Base-by-base conservation (phyloP, 352 stramenopile species). In the Globisporangium spiculum region DNA sequence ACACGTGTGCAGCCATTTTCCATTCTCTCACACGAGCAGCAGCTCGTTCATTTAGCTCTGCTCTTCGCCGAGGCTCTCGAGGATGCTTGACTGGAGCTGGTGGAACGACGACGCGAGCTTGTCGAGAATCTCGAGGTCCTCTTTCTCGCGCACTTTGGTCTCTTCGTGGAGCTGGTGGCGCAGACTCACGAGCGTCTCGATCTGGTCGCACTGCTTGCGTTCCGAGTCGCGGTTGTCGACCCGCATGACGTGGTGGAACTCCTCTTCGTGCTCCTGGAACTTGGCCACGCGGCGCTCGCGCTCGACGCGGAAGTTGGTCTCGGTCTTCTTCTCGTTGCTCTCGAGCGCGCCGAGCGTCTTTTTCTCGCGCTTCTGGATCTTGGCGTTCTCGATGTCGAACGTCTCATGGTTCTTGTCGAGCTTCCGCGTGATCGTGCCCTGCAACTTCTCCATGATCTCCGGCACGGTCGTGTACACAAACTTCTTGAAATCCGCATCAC, bases 321-420 rank as follows among this genome's bases (percentile, higher is more conserved):
- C 74, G 0, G 86, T 92, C 41, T 80, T 77, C 52, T 68, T 74
- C 62, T 96, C 84, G 60, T 91, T 91, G 36, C 55, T 74, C 54
- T 89, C 80, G 60, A 97, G 80, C 34, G 79, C 70, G 20, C 75
- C 57, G n/a, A 86, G 68, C 16, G 92, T 94, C 75, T 98, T 97
- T 72, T 88, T 84, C 70, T 97, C 91, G 44, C 91, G 86, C 74
- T 97, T 97, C 48, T 86, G 76, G 27, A 96, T 93, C 75, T 97
- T 98, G 63, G 91, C 86, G 72, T 97, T 97, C 63, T 98, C 91
- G 58, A 97, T 97, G 72, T 97, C 90, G 69, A 97, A 97, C 9
- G 85, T 95, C 75, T 98, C 92, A 74, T 93, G 81, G 63, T 88
- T 93, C 75, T 97, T 97, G 59, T 94, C 80, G 20, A 98, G 80